These are phyloP conservation scores for Neocatenulostroma microsporum DNA, from an alignment of 2,329 filamentous ascomycete species.

Conservation along the genomic window DNA sequence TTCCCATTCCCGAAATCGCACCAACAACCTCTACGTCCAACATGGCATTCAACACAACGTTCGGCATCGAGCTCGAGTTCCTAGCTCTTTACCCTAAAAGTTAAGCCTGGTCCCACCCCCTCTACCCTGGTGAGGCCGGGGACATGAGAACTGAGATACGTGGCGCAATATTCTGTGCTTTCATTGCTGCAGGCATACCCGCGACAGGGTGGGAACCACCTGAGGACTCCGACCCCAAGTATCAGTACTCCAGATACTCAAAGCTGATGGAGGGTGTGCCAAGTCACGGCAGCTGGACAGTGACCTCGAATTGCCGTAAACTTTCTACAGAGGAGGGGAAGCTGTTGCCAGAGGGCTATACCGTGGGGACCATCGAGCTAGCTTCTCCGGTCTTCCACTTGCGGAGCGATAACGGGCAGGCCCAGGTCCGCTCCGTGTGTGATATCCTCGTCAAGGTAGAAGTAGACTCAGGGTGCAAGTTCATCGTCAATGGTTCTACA, in stretches of 20 bases:
- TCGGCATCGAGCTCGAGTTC: conserved; percentile 4
- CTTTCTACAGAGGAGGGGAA: conserved; percentile 6
- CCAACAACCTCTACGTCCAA: too few relatives aligned
- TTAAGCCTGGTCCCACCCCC: background rate
- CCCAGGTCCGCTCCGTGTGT: conserved; percentile 9
- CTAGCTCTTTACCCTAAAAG: background rate
- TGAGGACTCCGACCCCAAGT: too few relatives aligned
- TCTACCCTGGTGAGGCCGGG: too few relatives aligned
- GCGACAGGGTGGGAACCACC: too few relatives aligned
- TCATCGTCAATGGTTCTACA: conserved; percentile 14
- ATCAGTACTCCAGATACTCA: too few relatives aligned
- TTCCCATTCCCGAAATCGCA: too few relatives aligned
- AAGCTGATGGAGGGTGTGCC: too few relatives aligned
- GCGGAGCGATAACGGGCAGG: conserved; percentile 4
- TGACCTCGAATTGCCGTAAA: background rate
- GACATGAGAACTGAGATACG: too few relatives aligned
- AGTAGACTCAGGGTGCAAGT: conserved; percentile 2
- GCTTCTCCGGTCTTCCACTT: conserved; percentile 8
- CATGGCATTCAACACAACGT: background rate
- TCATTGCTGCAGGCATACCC: too few relatives aligned
- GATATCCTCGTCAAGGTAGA: conserved; percentile 7
- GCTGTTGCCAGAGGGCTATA: background rate
- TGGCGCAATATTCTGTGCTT: too few relatives aligned
- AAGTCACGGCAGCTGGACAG: conserved; percentile 3
- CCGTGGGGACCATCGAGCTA: conserved; percentile 9